Base-by-base conservation (phyloP, 2,329 filamentous ascomycete species). In the Ceratocystis diversiconidia region DNA sequence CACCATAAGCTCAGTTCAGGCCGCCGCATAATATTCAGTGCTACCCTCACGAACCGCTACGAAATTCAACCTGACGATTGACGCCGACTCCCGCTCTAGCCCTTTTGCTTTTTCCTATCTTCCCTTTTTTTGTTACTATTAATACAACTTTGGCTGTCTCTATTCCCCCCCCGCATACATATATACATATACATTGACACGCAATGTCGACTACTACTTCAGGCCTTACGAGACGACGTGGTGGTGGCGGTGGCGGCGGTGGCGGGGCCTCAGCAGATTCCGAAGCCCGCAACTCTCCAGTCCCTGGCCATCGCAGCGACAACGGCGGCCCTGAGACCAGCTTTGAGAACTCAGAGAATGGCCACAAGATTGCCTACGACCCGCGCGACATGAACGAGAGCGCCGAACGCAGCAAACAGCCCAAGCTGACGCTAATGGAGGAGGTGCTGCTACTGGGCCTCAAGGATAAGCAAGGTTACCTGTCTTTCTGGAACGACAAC, bases 401-500 rank as follows among this genome's bases (percentile, higher is more conserved):
- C 76, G 90, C 88, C 71, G 94, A 99, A 80, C 82, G 94, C 75
- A 94, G 85, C 82, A 97, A 96, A 80, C 92, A 97, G 80, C 94
- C 94, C 61, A 99, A 97, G 81, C 80, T 99, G 74, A 99, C 94
- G 48, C 80, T 99, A 74, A 99, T 99, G 94, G 94, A 99, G 79
- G 94, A 99, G 78, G 88, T 99, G 65, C 81, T 99, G 73, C 80
- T 99, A 72, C 84, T 99, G 77, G 94, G 94, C 10, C 79, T 99
- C 72, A 99, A 99, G 79, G 94, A 99, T 78, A 99, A 97, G 80
- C 74, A 96, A 91, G 94, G 94, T 70, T 97, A 99, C 74, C 85
- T 99, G 69, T 97, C 92, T 36, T 99, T 99, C 78, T 99, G 94
- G 94, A 99, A 99, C 78, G 94, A 99, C 78, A 99, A 99, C 79